Base-by-base conservation (phyloP, 108 stramenopile genomes). In the Chaetoceros muelleri region DNA sequence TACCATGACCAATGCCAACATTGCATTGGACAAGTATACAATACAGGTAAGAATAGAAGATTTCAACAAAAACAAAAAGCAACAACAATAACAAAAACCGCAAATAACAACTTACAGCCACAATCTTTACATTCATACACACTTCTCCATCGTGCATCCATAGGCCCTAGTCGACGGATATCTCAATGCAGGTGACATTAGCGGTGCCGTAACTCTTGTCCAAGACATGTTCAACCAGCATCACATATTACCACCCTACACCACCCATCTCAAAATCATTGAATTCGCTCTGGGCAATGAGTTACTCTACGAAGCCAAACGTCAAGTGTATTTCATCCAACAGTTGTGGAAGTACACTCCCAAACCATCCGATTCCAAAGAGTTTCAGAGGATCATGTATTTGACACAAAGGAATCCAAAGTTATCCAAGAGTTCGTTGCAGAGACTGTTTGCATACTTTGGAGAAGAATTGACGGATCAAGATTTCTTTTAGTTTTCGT, bases 221-320 rank as follows among this genome's bases (percentile, higher is more conserved):
- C 73, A 87, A 64, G 85, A 91, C 51, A 72, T 68, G 55, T 91
- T 91, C 61, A 87, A 91, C 65, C 85, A 91, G 56, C 80, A 91
- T 57, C 57, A 71, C 27, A 71, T 82, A 3, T 51, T 91, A 10
- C 89, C 89, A 46, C 85, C 85, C n/a, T 83, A 82, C 68, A 85
- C 78, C 13, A 87, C 84, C 3, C 89, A 91, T 58, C 72, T 82
- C 50, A 85, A 91, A 54, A 85, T 91, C 53, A 58, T 91, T 30
- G 89, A 91, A 56, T 78, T 91, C 27, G 76, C 81, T 1, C 58
- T 91, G 44, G 78, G 74, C 25, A 58, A 71, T 56, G 83, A 70
- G 21, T 47, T 82, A 48, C 58, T 83, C 17, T 79, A 76, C 53
- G 89, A 91, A 65, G 89, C 85, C 24, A 87, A 85, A 58, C 83